Base-by-base conservation (phyloP, 2,329 filamentous ascomycete species). In the Cladosporium cucumerinum region DNA sequence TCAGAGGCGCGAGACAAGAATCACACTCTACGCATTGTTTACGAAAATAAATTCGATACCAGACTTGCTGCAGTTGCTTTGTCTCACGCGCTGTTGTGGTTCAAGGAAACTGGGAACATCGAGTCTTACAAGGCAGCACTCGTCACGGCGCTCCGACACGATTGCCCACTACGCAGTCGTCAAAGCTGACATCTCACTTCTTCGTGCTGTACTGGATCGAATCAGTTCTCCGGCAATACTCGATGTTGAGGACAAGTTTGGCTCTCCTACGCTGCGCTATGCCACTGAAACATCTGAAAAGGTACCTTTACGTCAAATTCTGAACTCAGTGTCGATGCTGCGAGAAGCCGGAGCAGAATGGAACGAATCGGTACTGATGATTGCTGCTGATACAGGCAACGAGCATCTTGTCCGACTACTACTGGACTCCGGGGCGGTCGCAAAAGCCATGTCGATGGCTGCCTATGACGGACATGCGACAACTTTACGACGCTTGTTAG, bases 271-370 rank as follows among this genome's bases (percentile, higher is more conserved):
- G 3, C n/a, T 46, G 0, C 39, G 23, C 10, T 12, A 8, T 46
- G 39, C n/a, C 4, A 4, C 5, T 11, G 8, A 2, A 11, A 1
- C n/a, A 3, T 12, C 1, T 1, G 1, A 3, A 3, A 8, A 8
- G 5, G n/a, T 21, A 21, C 10, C n/a, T 46, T n/a, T 12, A 8
- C 8, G 12, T 12, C n/a, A 12, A 3, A 4, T 2, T 46, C n/a
- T 11, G 5, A n/a, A 3, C 5, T 6, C 14, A 7, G 3, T 12
- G 1, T 46, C 39, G 8, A 46, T 46, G 39, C 39, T 46, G 1
- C n/a, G 21, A 2, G 8, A 46, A 46, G 39, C 39, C 5, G 39
- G 39, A 46, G 39, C 39, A 4, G n/a, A 46, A 23, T 1, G 3
- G 7, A 10, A 8, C 8, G 6, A 2, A 4, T 11, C 39, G 39